These are phyloP conservation scores for Hamigera avellanea DNA, from an alignment of 495 filamentous ascomycete species.

Conservation along the genomic window DNA sequence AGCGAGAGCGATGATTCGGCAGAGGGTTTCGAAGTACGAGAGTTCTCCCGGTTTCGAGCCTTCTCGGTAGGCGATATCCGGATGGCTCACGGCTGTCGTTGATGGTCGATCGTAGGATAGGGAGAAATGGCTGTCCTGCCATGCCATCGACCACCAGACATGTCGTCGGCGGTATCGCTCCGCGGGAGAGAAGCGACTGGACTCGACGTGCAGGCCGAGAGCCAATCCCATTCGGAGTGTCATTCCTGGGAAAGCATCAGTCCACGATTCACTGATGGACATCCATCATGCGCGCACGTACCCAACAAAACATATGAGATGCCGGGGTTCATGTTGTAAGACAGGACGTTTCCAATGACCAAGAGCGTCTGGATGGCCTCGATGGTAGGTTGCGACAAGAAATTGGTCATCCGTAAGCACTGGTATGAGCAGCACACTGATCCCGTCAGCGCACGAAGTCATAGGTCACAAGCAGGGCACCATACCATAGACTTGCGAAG, in stretches of 20 bases:
- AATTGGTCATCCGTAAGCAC: conserved; percentile 51
- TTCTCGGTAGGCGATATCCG: conserved; percentile 33
- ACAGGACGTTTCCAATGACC: conserved; percentile 49
- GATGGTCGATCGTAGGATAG: conserved; percentile 49
- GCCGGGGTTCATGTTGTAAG: conserved; percentile 55
- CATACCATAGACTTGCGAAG: conserved; percentile 46
- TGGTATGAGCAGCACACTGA: conserved; percentile 52
- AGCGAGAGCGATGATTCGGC: conserved; percentile 37
- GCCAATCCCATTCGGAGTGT: conserved; percentile 47
- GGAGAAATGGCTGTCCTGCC: conserved; percentile 51
- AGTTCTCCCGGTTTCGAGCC: conserved; percentile 28
- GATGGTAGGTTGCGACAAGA: conserved; percentile 45
- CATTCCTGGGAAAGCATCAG: conserved; percentile 23
- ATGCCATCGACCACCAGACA: conserved; percentile 49
- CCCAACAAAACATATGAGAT: conserved; percentile 46
- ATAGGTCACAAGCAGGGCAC: not conserved
- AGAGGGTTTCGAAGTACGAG: conserved; percentile 44
- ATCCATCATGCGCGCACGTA: conserved; percentile 4
- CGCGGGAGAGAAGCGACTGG: conserved; percentile 31
- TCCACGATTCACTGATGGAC: not conserved
- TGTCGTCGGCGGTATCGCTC: conserved; percentile 30
- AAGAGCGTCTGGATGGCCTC: conserved; percentile 47
- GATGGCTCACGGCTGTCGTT: conserved; percentile 37
- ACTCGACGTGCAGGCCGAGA: conserved; percentile 43
- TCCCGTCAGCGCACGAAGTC: not conserved